phyloP scores from a whole-genome alignment of 371 early-diverging fungal species.

The Chytridiales sp. region DNA sequence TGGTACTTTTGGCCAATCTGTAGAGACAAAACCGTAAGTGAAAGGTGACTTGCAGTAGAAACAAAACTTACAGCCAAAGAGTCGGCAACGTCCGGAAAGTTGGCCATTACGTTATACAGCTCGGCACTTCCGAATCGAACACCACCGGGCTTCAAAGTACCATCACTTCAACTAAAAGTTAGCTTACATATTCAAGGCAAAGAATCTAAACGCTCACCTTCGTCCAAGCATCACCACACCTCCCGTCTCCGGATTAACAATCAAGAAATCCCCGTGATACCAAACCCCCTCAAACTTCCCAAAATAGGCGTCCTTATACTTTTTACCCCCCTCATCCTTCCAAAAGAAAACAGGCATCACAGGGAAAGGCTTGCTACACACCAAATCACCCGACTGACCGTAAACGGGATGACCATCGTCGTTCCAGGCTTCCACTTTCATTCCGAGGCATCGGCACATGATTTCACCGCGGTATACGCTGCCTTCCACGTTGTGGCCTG shows the following conservation, averaged over 20 bases:
- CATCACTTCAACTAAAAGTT: slow-evolving; percentile 59
- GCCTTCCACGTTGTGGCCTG: slow-evolving; percentile 78
- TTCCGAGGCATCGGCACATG: slow-evolving; percentile 87
- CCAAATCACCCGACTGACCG: slow-evolving; percentile 83
- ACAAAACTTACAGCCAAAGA: slow-evolving; percentile 51
- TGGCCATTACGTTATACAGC: slow-evolving; percentile 81
- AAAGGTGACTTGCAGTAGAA: slow-evolving; percentile 17
- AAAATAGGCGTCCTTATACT: slow-evolving; percentile 90
- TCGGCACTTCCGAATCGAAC: slow-evolving; percentile 96
- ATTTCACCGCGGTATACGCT: slow-evolving; percentile 95
- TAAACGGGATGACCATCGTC: slow-evolving; percentile 68
- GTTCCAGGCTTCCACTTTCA: slow-evolving; percentile 91
- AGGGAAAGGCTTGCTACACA: slow-evolving; percentile 88
- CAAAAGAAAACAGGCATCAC: slow-evolving; percentile 96
- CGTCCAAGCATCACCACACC: slow-evolving; percentile 96
- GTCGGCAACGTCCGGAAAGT: slow-evolving; percentile 71
- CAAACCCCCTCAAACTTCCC: slow-evolving; percentile 77
- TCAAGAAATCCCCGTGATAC: slow-evolving; percentile 95
- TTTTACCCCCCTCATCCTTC: slow-evolving; percentile 69
- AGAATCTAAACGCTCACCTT: slow-evolving; percentile 34
- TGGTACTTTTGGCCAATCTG: slow-evolving; percentile 83
- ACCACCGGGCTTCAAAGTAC: slow-evolving; percentile 94
- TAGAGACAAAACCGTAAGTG: neutral
- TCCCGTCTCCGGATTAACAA: slow-evolving; percentile 77
- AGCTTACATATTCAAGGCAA: neutral